Evolutionary conservation across 2,329 filamentous ascomycete genomes (phyloP).

Genomic region (Claviceps sp.): DNA sequence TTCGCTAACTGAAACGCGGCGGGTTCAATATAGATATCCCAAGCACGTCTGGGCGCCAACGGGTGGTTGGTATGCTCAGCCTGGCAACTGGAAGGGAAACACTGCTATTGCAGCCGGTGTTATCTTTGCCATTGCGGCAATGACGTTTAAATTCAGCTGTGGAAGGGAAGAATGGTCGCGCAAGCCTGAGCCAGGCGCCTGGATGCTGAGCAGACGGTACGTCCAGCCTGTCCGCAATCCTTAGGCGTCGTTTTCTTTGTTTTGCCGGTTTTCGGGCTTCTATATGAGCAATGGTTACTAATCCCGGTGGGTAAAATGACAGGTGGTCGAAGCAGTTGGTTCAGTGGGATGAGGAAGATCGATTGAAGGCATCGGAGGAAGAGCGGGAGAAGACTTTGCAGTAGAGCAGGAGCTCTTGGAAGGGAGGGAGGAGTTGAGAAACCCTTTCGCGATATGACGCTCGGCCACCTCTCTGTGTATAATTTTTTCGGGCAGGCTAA

Average conservation of each 20-base stretch:
- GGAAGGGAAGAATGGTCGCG: slow-evolving; percentile 58
- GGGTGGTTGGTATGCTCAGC: slow-evolving; percentile 95
- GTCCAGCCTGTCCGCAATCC: slow-evolving; percentile 19
- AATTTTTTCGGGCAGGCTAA: slow-evolving; percentile 2
- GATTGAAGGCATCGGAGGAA: slow-evolving; percentile 19
- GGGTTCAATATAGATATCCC: slow-evolving; percentile 53
- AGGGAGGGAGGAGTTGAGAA: background rate
- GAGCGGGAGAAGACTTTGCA: slow-evolving; percentile 18
- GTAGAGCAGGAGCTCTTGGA: slow-evolving; percentile 4
- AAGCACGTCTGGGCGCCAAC: slow-evolving; percentile 99
- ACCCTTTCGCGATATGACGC: background rate
- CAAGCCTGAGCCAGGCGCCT: slow-evolving; percentile 64
- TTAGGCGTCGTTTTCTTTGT: no score
- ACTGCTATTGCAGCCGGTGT: slow-evolving; percentile 62
- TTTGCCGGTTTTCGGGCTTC: no score
- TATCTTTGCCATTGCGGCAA: slow-evolving; percentile 52
- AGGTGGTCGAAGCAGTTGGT: slow-evolving; percentile 34
- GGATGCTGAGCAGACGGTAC: slow-evolving; percentile 76
- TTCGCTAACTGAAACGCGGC: background rate
- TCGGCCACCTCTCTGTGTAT: slow-evolving; percentile 5
- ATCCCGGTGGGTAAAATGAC: slow-evolving; percentile 1
- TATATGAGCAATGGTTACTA: background rate
- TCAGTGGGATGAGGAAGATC: slow-evolving; percentile 31
- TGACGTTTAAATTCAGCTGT: slow-evolving; percentile 60
- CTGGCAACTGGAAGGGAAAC: slow-evolving; percentile 89